A percentile compares a stretch with the other conserved stretches of the same genome.
These are phyloP conservation scores for Isabelozyma heimii DNA, from an alignment of 805 yeast species.

Conservation along the genomic window DNA sequence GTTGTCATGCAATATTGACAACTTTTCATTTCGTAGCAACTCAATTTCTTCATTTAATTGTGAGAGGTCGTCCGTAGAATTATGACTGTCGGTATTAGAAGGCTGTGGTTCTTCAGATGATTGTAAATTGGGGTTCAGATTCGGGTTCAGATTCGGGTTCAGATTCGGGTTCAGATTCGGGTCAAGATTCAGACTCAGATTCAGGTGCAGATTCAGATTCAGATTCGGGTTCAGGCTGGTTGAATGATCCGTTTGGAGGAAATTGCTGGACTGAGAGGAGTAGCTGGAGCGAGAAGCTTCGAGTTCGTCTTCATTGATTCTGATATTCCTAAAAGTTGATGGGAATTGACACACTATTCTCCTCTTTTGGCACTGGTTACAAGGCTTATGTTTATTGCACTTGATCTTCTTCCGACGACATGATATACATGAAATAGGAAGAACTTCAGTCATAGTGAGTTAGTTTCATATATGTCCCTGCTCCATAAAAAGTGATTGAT, in stretches of 20 bases:
- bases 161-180: too few species aligned
- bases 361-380: conserved; percentile 40
- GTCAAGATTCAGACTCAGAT: not conserved
- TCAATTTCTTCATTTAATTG: conserved; percentile 14
- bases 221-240: not conserved
- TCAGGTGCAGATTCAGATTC: not conserved
- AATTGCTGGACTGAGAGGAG: not conserved
- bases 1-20: conserved; percentile 15
- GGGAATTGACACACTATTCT: conserved; percentile 45
- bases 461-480: not conserved
- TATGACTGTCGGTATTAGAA: not conserved
- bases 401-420: conserved; percentile 35
- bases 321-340: conserved; percentile 44
- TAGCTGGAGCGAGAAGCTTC: conserved; percentile 2
- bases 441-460: conserved; percentile 19
- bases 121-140: not conserved
- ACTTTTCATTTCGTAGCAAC: conserved; percentile 16
- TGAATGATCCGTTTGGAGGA: too few species aligned
- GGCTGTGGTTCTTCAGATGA: not conserved
- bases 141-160: not conserved
- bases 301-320: conserved; percentile 20
- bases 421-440: conserved; percentile 35
- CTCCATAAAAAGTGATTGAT: not conserved
- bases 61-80: conserved; percentile 1
- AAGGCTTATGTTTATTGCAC: conserved; percentile 34